These are phyloP conservation scores for Actinidia polygama DNA, from an alignment of 179 eudicot species.

Conservation along the genomic window DNA sequence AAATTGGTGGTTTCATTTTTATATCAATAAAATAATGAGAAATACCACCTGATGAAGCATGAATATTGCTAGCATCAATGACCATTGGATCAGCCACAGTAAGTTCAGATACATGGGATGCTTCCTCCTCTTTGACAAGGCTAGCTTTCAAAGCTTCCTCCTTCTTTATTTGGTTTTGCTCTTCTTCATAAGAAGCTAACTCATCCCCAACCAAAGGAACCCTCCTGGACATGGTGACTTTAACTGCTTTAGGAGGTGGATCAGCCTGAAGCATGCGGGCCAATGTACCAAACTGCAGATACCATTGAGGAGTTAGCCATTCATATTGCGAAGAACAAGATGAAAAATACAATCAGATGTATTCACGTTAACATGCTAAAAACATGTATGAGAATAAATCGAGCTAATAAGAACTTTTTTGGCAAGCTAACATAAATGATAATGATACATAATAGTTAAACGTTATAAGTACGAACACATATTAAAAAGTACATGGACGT, in stretches of 20 bases:
- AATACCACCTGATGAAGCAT: constrained; percentile 67
- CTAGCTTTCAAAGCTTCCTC: constrained; percentile 95
- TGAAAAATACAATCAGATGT: not conserved
- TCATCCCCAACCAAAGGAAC: constrained; percentile 97
- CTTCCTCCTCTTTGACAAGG: constrained; percentile 79
- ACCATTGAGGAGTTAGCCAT: constrained; percentile 19
- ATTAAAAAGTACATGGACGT: no score
- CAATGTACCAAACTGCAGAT: constrained; percentile 73
- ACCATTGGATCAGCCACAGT: constrained; percentile 71
- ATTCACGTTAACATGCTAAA: constrained; percentile 4
- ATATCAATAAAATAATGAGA: constrained; percentile 17
- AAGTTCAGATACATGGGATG: constrained; percentile 54
- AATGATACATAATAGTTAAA: no score
- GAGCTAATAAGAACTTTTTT: no score
- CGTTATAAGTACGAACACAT: no score
- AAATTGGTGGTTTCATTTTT: not conserved
- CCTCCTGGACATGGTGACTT: constrained; percentile 85
- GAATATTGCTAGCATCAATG: constrained; percentile 62
- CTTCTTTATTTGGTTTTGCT: constrained; percentile 75
- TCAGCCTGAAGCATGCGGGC: constrained; percentile 98
- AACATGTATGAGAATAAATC: not conserved
- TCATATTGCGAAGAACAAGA: not conserved
- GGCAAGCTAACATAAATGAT: no score
- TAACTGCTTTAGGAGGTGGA: constrained; percentile 99
- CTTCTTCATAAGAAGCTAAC: constrained; percentile 94